phyloP scores from a whole-genome alignment of 2,329 filamentous ascomycete genomes.

The Verticillium alfalfae region DNA sequence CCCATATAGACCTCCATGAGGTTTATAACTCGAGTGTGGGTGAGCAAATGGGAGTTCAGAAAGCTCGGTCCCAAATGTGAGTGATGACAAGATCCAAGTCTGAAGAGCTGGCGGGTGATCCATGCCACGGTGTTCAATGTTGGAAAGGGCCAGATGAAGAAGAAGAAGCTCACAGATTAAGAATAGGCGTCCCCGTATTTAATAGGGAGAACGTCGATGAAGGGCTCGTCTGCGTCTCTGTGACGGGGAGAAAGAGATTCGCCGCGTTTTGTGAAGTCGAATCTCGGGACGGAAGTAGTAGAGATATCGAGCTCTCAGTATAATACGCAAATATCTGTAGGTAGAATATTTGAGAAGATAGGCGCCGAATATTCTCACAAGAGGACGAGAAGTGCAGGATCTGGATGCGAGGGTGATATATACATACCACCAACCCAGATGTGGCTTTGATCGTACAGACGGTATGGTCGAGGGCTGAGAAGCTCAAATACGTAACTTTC shows the following conservation, averaged over 20 bases:
- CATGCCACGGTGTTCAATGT: too few relatives aligned
- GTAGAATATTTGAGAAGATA: background rate
- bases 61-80: background rate
- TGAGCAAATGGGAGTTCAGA: background rate
- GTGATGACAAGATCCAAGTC: background rate
- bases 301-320: background rate
- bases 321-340: background rate
- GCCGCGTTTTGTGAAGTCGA: too few relatives aligned
- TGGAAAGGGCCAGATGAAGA: too few relatives aligned
- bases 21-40: background rate
- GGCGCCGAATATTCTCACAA: background rate
- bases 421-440: background rate
- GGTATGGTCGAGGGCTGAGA: constrained; percentile 14
- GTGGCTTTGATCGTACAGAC: constrained; percentile 22
- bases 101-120: too few relatives aligned
- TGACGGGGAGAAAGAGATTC: too few relatives aligned
- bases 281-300: too few relatives aligned
- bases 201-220: too few relatives aligned
- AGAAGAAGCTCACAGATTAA: too few relatives aligned
- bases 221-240: too few relatives aligned
- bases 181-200: too few relatives aligned
- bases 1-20: background rate
- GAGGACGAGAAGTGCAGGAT: background rate
- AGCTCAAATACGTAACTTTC: constrained; percentile 9
- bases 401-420: background rate